Conservation (phyloP, 2,329 filamentous ascomycete species). For the Meredithiella fracta region DNA sequence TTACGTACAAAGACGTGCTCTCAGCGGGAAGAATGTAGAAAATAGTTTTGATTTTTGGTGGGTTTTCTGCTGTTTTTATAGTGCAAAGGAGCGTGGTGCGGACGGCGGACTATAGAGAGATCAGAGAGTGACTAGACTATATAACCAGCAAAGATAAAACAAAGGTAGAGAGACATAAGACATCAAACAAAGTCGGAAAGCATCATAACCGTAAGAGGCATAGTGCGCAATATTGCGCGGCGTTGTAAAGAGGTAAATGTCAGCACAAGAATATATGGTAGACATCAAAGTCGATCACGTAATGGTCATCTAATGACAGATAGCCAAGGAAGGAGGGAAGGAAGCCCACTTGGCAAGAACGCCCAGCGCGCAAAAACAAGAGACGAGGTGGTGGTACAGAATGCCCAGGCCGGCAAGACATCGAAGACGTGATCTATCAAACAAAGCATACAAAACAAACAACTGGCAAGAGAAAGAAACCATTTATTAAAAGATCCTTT, state of each 20-base stretch:
- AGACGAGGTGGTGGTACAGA: background rate
- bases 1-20: background rate
- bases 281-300: background rate
- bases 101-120: background rate
- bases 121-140: background rate
- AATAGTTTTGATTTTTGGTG: background rate
- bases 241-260: background rate
- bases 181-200: background rate
- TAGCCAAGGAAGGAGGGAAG: constrained; percentile 1
- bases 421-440: background rate
- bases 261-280: background rate
- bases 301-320: background rate
- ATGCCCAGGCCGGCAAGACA: background rate
- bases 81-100: background rate
- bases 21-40: background rate
- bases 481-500: constrained; percentile 4
- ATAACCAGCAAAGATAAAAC: background rate
- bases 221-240: background rate
- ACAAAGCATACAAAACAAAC: background rate
- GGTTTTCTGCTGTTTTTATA: background rate
- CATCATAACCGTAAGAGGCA: background rate
- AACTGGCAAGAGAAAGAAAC: background rate
- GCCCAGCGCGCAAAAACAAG: background rate
- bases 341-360: background rate
- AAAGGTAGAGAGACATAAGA: background rate